Evolutionary conservation across 192 early-diverging fungal genomes (phyloP), one percentile per base, ranked within the genome.

Genomic region (Linnemannia schmuckeri): DNA sequence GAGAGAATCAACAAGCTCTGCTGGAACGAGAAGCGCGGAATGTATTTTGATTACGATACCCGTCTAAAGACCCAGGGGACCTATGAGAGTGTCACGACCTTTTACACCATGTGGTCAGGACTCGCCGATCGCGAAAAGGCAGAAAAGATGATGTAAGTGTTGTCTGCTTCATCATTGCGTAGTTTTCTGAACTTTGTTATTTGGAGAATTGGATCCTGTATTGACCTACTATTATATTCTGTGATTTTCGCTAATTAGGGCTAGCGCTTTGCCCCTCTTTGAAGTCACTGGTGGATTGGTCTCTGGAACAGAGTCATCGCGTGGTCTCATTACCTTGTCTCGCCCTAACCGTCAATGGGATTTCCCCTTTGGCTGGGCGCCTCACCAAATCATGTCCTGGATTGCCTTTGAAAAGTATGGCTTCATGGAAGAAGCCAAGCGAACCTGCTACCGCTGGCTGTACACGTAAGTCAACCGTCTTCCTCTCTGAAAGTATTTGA

Each of bases 351-450:
- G 97, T 57, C 98, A 99, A 83, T 98, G 97, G 97, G 98, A 98
- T 85, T 96, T 92, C 72, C 95, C 94, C 6, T 95, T 94, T 79
- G 96, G 98, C 13, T 98, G 98, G 98, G 97, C 97, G 27, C 98
- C 98, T 55, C 98, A 99, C 90, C 98, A 99, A 88, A 99, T 99
- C 33, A 91, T 99, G 87, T 94, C 96, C 18, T 99, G 98, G 98
- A 90, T 93, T 77, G 97, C 95, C 6, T 91, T 98, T 72, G 92
- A 92, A 61, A 92, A 94, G 76, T 99, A 99, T 87, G 96, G 95
- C 15, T 95, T 90, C 80, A 82, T 81, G 55, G 92, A 90, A 10
- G 94, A 95, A 13, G 94, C 96, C 1, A 90, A 92, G 20, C 91
- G 96, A 40, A 85, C 96, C 33, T 95, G 96, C 1, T 99, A 99